A percentile compares a stretch with the other conserved stretches of the same genome.
phyloP scores from a whole-genome alignment of 2,329 filamentous ascomycete genomes.

The Ophiostoma tasmaniense region DNA sequence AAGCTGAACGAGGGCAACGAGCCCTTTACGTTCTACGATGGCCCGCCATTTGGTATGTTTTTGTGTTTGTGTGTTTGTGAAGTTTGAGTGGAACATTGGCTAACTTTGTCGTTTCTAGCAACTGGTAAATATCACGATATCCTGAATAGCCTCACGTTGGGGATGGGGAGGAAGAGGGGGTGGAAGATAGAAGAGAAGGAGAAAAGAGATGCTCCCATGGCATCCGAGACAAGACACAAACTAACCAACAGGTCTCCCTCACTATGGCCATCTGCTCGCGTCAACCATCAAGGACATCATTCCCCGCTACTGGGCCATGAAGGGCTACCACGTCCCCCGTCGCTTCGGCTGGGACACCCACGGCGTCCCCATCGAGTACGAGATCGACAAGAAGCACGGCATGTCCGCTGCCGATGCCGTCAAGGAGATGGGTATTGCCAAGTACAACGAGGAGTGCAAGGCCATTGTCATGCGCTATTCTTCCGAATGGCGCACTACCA shows the following conservation, averaged over 20 bases:
- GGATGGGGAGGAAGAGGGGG: too few species aligned
- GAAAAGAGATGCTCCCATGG: background rate
- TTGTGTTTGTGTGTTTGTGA: background rate
- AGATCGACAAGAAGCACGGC: slow-evolving; percentile 92
- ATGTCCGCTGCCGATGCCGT: slow-evolving; percentile 81
- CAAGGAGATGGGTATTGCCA: slow-evolving; percentile 73
- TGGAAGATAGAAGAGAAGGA: too few species aligned
- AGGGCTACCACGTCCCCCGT: slow-evolving; percentile 78
- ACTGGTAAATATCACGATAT: slow-evolving; percentile 11
- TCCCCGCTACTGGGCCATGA: slow-evolving; percentile 76
- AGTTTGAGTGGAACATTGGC: background rate
- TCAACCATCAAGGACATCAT: slow-evolving; percentile 98
- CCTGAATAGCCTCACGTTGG: background rate
- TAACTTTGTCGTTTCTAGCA: slow-evolving; percentile 1
- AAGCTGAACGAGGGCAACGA: slow-evolving; percentile 75
- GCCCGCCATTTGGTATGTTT: slow-evolving; percentile 62
- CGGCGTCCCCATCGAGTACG: slow-evolving; percentile 89
- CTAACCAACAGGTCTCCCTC: slow-evolving; percentile 29
- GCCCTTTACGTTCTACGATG: slow-evolving; percentile 92
- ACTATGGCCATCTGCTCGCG: slow-evolving; percentile 68
- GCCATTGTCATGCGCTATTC: slow-evolving; percentile 91
- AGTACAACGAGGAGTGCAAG: slow-evolving; percentile 86
- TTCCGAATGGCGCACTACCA: slow-evolving; percentile 76
- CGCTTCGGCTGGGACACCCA: slow-evolving; percentile 94
- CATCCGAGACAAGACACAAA: background rate